Base-by-base conservation (phyloP, 306 rosid species). In the Mucuna pruriens region DNA sequence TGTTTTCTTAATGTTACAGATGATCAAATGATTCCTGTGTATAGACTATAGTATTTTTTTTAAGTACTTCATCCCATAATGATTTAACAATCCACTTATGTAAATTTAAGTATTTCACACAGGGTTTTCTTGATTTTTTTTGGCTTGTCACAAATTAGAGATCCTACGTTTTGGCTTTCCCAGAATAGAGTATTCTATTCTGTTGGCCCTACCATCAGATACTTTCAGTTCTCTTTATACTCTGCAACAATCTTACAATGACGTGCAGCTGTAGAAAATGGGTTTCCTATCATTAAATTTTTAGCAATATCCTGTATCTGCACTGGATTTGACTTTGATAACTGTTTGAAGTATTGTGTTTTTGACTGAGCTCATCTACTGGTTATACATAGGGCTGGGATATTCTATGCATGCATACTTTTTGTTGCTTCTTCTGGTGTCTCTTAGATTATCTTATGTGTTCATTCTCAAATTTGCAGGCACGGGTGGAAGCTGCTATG, bases 401-500 rank as follows among this genome's bases (percentile, higher is more conserved):
- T 57, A 6, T 58, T 83, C 39, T 76, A 22, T 71, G 62, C 69
- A 55, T 65, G 81, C 57, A 68, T 85, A 52, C 0, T 16, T 9
- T 31, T 65, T 52, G 12, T 80, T 55, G 78, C 83, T 80, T 83
- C 71, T 55, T 83, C 71, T 55, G 34, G 31, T 6, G 31, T 54
- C 76, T 45, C 17, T 62, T 62, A 51, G 63, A 75, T 62, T 69
- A n/a, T 84, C 84, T 71, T 58, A 16, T 39, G 77, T 34, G 75
- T 51, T 81, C 23, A 11, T 75, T 83, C 54, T 77, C 61, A 68
- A 83, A 82, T 84, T 83, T 86, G 83, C 90, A 96, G 99, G 98
- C 99, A 80, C 89, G 98, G 52, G 94, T 92, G 42, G 99, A 96
- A 92, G 99, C 99, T 82, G 98, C 99, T 38, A 92, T 96, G 90